Evolutionary conservation across 2,329 filamentous ascomycete genomes (phyloP).

Genomic region (Microdochium nivale): DNA sequence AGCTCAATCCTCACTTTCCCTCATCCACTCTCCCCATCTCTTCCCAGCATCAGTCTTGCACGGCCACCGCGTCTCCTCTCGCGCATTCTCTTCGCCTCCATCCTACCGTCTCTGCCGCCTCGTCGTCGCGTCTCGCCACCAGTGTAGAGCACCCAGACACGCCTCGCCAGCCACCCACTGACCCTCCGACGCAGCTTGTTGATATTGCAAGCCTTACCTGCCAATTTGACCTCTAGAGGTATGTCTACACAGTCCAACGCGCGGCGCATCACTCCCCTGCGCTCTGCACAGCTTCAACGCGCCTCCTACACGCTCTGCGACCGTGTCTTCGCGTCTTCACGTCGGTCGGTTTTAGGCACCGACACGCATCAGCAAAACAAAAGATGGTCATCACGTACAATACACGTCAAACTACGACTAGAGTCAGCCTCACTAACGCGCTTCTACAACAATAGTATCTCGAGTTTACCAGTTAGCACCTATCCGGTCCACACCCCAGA

Average conservation of each 20-base stretch:
- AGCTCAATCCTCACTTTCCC: not conserved
- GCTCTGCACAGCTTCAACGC: not conserved
- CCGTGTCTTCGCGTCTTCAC: not conserved
- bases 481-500: not conserved
- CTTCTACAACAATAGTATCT: not conserved
- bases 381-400: not conserved
- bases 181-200: not conserved
- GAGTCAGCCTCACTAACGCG: not conserved
- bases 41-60: not conserved
- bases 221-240: not conserved
- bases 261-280: not conserved
- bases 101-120: not conserved
- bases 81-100: not conserved
- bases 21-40: not conserved
- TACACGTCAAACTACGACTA: not conserved
- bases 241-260: not conserved
- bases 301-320: not conserved
- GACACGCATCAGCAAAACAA: not conserved
- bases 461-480: not conserved
- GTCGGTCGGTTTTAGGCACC: not conserved
- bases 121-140: not conserved
- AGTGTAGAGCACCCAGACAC: not conserved
- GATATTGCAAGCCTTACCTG: not conserved
- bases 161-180: not conserved
- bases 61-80: not conserved